Evolutionary conservation across 345 rosid species (phyloP).

Genomic region (Firmiana major): DNA sequence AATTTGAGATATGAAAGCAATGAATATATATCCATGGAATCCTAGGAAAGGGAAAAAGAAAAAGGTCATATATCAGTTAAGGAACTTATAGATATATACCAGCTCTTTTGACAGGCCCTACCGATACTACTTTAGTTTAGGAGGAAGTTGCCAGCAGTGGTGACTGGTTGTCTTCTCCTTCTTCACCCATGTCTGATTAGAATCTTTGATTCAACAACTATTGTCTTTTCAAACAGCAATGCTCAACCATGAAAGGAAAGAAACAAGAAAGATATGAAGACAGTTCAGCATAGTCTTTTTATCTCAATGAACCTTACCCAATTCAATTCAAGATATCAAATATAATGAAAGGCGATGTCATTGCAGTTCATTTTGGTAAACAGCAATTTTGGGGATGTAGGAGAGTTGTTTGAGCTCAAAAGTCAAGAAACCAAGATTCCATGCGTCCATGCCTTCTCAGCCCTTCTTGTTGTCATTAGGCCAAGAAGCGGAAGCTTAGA

Average conservation of each 20-base stretch:
- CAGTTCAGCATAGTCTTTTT: neutral
- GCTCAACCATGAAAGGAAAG: neutral
- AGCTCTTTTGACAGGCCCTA: constrained; percentile 29
- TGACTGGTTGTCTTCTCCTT: constrained; percentile 14
- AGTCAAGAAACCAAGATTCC: too few species aligned
- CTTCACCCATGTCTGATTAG: constrained; percentile 11
- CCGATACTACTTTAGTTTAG: neutral
- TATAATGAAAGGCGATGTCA: neutral
- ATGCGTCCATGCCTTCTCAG: neutral
- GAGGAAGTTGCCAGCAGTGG: constrained; percentile 23
- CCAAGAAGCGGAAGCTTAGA: too few species aligned
- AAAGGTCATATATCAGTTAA: neutral
- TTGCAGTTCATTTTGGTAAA: too few species aligned
- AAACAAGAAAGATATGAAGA: neutral
- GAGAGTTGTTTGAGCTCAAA: neutral
- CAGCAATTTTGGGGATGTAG: neutral
- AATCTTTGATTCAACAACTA: neutral
- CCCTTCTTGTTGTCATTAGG: too few species aligned
- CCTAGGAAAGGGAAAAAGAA: neutral
- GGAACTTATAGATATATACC: constrained; percentile 13
- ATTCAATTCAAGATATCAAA: neutral
- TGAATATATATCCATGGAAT: too few species aligned
- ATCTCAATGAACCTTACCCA: neutral
- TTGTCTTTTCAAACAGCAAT: neutral
- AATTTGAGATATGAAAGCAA: neutral